A percentile compares a stretch with the other conserved stretches of the same genome.
These are phyloP conservation scores for Cyclanthera cordifolia DNA, from an alignment of 306 rosid species.

Conservation along the genomic window DNA sequence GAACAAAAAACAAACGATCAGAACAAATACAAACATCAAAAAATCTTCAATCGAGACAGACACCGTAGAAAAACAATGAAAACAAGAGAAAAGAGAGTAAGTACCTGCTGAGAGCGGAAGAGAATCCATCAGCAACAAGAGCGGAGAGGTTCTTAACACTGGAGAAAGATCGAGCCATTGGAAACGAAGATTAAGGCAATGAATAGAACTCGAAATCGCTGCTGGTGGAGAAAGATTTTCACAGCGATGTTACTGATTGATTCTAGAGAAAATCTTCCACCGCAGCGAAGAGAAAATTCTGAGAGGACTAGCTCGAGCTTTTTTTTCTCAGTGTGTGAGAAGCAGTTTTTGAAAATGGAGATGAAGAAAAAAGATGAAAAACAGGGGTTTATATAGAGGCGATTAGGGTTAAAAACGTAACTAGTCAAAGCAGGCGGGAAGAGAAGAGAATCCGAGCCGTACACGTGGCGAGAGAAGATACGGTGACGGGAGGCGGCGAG, in stretches of 20 bases:
- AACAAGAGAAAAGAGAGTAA: not conserved
- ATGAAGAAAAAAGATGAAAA: not conserved
- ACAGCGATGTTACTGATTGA: not conserved
- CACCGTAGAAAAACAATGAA: not conserved
- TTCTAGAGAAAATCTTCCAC: slow-evolving; percentile 13
- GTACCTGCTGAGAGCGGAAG: slow-evolving; percentile 45
- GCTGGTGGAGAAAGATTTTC: slow-evolving; percentile 3
- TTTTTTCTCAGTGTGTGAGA: not conserved
- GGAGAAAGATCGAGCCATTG: slow-evolving; percentile 77
- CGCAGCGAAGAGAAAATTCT: not conserved
- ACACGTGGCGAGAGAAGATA: not conserved
- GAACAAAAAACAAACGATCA: not conserved
- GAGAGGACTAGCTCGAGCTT: not conserved
- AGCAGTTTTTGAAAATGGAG: not conserved
- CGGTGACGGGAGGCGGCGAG: slow-evolving; percentile 13
- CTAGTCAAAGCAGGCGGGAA: slow-evolving; percentile 8
- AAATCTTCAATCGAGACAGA: not conserved
- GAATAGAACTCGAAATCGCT: not conserved
- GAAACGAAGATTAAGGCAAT: not conserved
- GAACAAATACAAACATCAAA: not conserved
- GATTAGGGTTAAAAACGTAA: not conserved
- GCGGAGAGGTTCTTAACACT: slow-evolving; percentile 44
- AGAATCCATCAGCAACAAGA: slow-evolving; percentile 33
- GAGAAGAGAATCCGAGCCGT: not conserved
- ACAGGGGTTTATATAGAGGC: slow-evolving; percentile 5